Evolutionary conservation across 2,329 filamentous ascomycete genomes (phyloP).

Genomic region (Venturia oleaginea): DNA sequence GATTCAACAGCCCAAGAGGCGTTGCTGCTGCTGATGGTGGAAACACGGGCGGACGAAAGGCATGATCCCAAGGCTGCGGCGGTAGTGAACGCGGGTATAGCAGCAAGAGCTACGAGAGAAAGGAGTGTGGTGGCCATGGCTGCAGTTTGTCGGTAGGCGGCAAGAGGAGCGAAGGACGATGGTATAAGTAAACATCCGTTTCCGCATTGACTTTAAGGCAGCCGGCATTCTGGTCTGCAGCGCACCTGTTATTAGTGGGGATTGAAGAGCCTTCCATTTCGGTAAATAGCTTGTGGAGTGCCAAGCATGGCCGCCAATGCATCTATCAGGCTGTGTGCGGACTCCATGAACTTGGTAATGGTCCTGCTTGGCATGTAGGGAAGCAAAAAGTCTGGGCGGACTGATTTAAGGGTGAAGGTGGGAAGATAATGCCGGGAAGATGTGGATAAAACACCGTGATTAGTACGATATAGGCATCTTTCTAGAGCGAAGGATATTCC

Average conservation of each 20-base stretch:
- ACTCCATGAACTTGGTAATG: neutral
- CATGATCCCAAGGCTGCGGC: neutral
- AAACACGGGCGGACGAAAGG: neutral
- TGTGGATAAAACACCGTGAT: neutral
- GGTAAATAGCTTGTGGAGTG: neutral
- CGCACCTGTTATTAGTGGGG: neutral
- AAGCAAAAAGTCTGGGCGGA: neutral
- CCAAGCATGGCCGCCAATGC: neutral
- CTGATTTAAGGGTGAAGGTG: neutral
- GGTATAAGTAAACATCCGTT: neutral
- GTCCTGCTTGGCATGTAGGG: neutral
- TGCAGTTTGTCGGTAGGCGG: no score
- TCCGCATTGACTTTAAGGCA: neutral
- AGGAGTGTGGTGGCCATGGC: neutral
- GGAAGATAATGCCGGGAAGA: neutral
- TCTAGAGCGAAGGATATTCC: neutral
- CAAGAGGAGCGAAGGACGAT: no score
- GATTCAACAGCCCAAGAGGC: neutral
- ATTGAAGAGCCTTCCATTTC: neutral
- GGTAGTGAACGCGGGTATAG: neutral
- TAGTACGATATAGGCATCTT: neutral
- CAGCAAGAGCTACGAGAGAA: neutral
- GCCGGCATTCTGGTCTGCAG: neutral
- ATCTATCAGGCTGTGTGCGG: neutral
- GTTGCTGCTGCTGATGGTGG: neutral